phyloP scores from a whole-genome alignment of 2,329 filamentous ascomycete genomes.

The Pyrenochaeta sp. region DNA sequence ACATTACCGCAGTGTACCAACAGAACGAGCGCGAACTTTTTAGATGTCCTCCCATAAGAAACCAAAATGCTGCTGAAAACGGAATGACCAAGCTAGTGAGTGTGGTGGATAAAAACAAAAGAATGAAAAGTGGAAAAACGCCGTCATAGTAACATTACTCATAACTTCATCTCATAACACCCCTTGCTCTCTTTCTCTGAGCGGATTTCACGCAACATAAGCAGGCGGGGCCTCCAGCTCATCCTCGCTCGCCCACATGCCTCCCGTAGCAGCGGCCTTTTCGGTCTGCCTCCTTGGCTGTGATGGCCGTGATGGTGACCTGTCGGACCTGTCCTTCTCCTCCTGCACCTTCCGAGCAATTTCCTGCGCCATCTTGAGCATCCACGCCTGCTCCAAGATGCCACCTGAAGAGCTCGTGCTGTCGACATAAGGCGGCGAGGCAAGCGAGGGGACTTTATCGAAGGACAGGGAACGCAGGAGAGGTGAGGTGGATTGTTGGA shows the following conservation, averaged over 20 bases:
- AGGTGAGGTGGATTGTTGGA: conserved; percentile 45
- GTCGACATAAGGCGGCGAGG: conserved; percentile 36
- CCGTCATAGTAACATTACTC: too few species aligned
- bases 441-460: conserved; percentile 39
- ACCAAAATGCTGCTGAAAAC: neutral
- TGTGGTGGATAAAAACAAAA: neutral
- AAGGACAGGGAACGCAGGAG: conserved; percentile 48
- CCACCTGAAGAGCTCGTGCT: conserved; percentile 45
- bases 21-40: neutral
- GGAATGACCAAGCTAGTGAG: neutral
- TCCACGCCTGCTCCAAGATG: conserved; percentile 83
- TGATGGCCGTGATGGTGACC: conserved; percentile 19
- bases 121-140: neutral
- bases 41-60: neutral
- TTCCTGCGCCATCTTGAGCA: conserved; percentile 92
- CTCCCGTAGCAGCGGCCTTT: conserved; percentile 17
- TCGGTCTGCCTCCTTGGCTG: conserved; percentile 6
- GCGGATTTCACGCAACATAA: conserved; percentile 36
- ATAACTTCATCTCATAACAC: too few species aligned
- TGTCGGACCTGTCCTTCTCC: conserved; percentile 74
- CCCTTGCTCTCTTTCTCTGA: neutral
- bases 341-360: conserved; percentile 88
- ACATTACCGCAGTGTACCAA: too few species aligned
- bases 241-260: conserved; percentile 37
- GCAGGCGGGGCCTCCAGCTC: conserved; percentile 45